These are phyloP conservation scores for Claviceps quebecensis DNA, from an alignment of 2,329 filamentous ascomycete species.

Conservation along the genomic window DNA sequence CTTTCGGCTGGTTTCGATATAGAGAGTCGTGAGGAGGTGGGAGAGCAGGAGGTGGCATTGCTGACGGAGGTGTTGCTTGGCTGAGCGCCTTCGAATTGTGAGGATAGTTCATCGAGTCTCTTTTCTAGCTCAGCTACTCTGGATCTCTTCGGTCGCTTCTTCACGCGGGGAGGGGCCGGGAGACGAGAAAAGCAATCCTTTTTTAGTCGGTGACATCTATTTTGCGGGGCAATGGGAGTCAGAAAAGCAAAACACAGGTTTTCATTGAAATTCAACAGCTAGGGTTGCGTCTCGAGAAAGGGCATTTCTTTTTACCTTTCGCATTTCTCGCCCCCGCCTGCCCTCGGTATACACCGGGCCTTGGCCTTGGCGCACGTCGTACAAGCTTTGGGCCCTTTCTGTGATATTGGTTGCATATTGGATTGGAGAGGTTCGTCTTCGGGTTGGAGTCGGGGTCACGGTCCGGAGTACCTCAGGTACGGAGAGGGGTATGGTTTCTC, in stretches of 20 bases:
- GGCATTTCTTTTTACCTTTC: conserved; percentile 24
- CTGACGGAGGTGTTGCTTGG: conserved; percentile 3
- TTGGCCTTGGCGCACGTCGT: conserved; percentile 38
- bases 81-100: conserved; percentile 23
- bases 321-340: conserved; percentile 26
- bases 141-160: conserved; percentile 32
- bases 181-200: conserved; percentile 33
- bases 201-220: conserved; percentile 32
- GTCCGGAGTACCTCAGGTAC: too few species aligned
- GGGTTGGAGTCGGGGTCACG: background rate
- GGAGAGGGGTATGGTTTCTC: too few species aligned
- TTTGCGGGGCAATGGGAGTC: background rate
- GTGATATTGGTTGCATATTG: conserved; percentile 13
- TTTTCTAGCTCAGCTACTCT: conserved; percentile 37
- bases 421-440: background rate
- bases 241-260: background rate
- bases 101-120: conserved; percentile 33
- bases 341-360: conserved; percentile 32
- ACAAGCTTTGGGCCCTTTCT: conserved; percentile 35
- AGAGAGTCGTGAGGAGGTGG: background rate
- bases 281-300: too few species aligned
- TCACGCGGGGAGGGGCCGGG: conserved; percentile 32
- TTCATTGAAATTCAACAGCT: too few species aligned
- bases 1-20: conserved; percentile 6
- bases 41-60: conserved; percentile 5